Evolutionary conservation across 495 filamentous ascomycete species (phyloP).

Genomic region (Neurospora pannonica): DNA sequence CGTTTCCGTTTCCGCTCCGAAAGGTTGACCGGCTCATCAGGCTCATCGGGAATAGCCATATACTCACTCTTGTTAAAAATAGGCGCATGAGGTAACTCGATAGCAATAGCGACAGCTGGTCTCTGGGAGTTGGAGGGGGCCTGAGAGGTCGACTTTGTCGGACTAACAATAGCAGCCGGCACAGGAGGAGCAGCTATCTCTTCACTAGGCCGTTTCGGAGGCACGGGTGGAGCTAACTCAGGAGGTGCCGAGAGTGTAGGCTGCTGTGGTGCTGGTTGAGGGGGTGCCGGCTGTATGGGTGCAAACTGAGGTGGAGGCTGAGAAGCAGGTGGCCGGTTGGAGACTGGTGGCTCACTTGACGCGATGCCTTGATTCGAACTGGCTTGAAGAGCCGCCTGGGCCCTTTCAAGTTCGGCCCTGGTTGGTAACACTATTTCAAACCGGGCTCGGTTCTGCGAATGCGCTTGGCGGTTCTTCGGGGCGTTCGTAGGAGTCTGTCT

Average conservation of each 20-base stretch:
- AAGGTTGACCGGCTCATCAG: conserved; percentile 30
- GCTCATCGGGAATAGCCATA: conserved; percentile 28
- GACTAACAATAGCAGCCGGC: neutral
- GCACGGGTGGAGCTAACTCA: neutral
- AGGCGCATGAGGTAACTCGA: conserved; percentile 26
- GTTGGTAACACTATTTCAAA: conserved; percentile 26
- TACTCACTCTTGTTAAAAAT: conserved; percentile 33
- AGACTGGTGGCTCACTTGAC: neutral
- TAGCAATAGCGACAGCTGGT: conserved; percentile 23
- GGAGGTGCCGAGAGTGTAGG: neutral
- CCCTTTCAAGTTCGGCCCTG: conserved; percentile 19
- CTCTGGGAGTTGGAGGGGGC: conserved; percentile 6
- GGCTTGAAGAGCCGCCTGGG: conserved; percentile 1
- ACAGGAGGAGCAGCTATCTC: neutral
- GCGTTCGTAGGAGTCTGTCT: conserved; percentile 2
- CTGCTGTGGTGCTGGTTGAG: neutral
- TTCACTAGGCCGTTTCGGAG: neutral
- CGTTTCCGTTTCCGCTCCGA: conserved; percentile 30
- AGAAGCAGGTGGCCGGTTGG: neutral
- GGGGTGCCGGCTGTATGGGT: neutral
- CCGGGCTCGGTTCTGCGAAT: conserved; percentile 19
- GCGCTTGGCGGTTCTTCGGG: conserved; percentile 13
- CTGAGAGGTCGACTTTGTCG: conserved; percentile 4
- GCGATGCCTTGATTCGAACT: neutral
- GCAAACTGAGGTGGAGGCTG: neutral